A percentile compares a stretch with the other conserved stretches of the same genome.
Evolutionary conservation across 2,329 filamentous ascomycete species (phyloP).

Genomic region (Whalleya microplaca): DNA sequence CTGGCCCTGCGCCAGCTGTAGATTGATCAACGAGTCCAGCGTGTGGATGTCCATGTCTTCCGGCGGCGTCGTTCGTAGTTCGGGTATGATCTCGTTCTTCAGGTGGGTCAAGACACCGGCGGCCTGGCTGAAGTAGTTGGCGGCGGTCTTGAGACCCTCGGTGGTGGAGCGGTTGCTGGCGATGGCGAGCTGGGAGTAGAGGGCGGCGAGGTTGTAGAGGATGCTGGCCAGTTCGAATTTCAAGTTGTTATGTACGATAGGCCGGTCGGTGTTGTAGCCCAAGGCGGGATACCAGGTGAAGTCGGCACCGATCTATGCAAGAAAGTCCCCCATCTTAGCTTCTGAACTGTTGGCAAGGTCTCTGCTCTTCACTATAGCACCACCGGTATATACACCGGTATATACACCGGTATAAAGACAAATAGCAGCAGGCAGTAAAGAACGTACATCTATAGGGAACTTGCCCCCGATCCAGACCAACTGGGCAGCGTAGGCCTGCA

Average conservation of each 20-base stretch:
- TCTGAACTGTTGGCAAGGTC: not conserved
- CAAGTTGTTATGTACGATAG: slow-evolving; percentile 67
- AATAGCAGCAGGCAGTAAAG: slow-evolving; percentile 4
- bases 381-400: not conserved
- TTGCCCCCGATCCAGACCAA: slow-evolving; percentile 92
- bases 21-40: slow-evolving; percentile 77
- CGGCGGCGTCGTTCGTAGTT: slow-evolving; percentile 80
- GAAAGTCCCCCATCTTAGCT: slow-evolving; percentile 21
- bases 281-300: slow-evolving; percentile 96
- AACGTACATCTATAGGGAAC: slow-evolving; percentile 86
- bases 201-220: slow-evolving; percentile 87
- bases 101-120: slow-evolving; percentile 84
- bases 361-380: not conserved
- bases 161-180: slow-evolving; percentile 75
- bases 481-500: slow-evolving; percentile 92
- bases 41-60: slow-evolving; percentile 96
- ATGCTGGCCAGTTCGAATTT: slow-evolving; percentile 89
- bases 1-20: slow-evolving; percentile 90
- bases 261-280: slow-evolving; percentile 83
- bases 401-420: not conserved
- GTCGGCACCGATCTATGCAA: slow-evolving; percentile 78
- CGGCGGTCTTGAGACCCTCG: slow-evolving; percentile 85
- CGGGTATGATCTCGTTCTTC: slow-evolving; percentile 75
- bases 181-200: slow-evolving; percentile 91
- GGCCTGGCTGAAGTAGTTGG: slow-evolving; percentile 85